These are phyloP conservation scores for Botryotinia calthae DNA, from an alignment of 2,329 filamentous ascomycete species.

Conservation along the genomic window DNA sequence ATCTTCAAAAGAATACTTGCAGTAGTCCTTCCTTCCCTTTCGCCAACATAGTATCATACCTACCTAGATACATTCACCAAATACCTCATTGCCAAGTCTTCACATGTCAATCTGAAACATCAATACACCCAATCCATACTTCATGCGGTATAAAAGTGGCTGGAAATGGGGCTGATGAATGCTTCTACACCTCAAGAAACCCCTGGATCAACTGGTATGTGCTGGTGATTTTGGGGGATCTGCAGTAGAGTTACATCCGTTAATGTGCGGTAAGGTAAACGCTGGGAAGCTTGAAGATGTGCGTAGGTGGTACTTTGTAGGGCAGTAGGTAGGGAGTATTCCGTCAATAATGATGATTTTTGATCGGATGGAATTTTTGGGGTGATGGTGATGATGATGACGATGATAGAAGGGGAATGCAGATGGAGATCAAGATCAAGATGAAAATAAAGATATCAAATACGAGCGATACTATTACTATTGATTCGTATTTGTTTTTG, in stretches of 20 bases:
- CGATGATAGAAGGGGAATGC: neutral
- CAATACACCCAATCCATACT: too few species aligned
- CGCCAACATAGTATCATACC: neutral
- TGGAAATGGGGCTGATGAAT: slow-evolving; percentile 8
- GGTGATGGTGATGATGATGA: neutral
- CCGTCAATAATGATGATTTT: neutral
- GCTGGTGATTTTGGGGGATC: neutral
- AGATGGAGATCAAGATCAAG: neutral
- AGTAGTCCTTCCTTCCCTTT: neutral
- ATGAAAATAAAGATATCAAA: neutral
- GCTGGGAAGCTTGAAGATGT: neutral
- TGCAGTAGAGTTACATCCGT: slow-evolving; percentile 2
- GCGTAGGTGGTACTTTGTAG: too few species aligned
- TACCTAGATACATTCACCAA: neutral
- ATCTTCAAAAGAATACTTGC: neutral
- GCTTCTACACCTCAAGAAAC: neutral
- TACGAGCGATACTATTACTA: neutral
- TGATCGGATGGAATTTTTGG: too few species aligned
- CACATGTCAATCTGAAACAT: neutral
- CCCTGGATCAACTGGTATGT: neutral
- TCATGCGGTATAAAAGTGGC: neutral
- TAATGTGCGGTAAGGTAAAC: neutral
- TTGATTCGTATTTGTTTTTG: neutral
- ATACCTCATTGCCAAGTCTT: neutral
- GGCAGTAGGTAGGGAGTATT: neutral